Evolutionary conservation across 164 flowering plant genomes (phyloP), one percentile per base, ranked within the genome.

Genomic region (Vitis rupestris): DNA sequence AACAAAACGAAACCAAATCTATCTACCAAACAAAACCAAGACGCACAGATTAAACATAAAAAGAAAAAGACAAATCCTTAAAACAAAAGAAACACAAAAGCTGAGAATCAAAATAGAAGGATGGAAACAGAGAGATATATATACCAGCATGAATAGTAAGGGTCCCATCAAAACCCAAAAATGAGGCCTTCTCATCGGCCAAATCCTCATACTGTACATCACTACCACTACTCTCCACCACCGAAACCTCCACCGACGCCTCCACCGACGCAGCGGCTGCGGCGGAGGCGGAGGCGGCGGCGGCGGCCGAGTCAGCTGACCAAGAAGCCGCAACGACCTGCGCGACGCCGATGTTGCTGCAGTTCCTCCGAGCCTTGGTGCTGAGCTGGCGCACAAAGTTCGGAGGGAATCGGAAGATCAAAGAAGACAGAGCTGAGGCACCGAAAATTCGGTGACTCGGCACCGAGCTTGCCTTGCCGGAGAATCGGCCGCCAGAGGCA

Each of bases 281-380:
- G 8, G 75, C 16, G 3, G 66, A 17, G 2, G 70, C 64, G 0
- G 72, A 50, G 10, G 70, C 48, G 15, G 12, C 50, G 13, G 50
- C 13, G 14, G 12, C n/a, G 52, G 19, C 48, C 27, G 30, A 59
- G 77, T 81, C 75, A 78, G 85, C 81, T n/a, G 95, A 78, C 97
- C 98, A 94, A 55, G 93, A 83, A 59, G 98, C 97, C 37, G 98
- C 97, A 4, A 89, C 97, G 50, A 94, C 74, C 65, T 92, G 98
- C 23, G 97, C 97, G 15, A 94, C 97, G 55, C 99, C 97, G 72
- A 94, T 94, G 79, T 94, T 94, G 89, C 99, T 87, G 79, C 97
- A 92, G 77, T 92, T 94, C 69, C 99, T 77, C 73, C 95, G 80
- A 11, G 98, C 94, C 79, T 95, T 95, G 65, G 66, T 85, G 84